Evolutionary conservation across 306 rosid genomes (phyloP).

Genomic region (Quercus robur): DNA sequence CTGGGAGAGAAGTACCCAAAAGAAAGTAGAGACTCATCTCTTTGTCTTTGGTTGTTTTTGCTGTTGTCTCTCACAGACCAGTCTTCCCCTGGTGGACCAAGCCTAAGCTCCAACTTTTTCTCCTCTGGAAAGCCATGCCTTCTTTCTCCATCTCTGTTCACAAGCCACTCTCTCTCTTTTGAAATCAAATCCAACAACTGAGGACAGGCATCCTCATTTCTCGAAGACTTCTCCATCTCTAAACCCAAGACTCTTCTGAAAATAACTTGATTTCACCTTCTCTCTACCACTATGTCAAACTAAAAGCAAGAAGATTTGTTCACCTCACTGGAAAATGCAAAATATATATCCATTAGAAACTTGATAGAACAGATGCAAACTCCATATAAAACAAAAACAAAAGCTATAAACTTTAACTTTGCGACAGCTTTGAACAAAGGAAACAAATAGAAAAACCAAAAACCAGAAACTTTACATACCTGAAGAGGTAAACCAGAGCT

Average conservation of each 20-base stretch:
- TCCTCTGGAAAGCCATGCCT: constrained; percentile 54
- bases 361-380: background rate
- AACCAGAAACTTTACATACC: constrained; percentile 1
- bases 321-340: constrained; percentile 14
- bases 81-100: constrained; percentile 82
- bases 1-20: constrained; percentile 40
- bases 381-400: background rate
- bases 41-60: constrained; percentile 25
- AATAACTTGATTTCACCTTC: background rate
- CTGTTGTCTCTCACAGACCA: constrained; percentile 39
- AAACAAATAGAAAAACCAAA: background rate
- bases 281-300: background rate
- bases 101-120: constrained; percentile 76
- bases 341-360: background rate
- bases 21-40: constrained; percentile 49
- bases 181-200: constrained; percentile 70
- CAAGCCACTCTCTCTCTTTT: constrained; percentile 49
- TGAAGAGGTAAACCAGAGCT: constrained; percentile 28
- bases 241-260: background rate
- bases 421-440: background rate
- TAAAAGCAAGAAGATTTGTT: background rate
- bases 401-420: background rate
- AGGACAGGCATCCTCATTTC: constrained; percentile 56
- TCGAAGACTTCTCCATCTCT: constrained; percentile 54
- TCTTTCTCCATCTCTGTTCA: constrained; percentile 33